A percentile compares a stretch with the other conserved stretches of the same genome.
phyloP scores from a whole-genome alignment of 306 rosid genomes.

The Coriaria nepalensis region DNA sequence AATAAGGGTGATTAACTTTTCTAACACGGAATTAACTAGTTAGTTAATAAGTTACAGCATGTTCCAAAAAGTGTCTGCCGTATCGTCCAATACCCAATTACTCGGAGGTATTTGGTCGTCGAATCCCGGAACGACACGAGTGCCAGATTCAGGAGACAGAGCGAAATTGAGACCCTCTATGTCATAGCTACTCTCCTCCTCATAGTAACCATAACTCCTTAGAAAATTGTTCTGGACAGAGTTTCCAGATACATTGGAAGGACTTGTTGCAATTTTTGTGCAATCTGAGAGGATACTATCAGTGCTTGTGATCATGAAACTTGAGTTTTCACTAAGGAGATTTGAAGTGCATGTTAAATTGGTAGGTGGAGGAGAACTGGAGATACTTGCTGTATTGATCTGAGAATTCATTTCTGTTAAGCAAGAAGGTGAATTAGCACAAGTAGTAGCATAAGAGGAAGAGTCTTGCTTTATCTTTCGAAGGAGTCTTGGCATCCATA shows the following conservation, averaged over 20 bases:
- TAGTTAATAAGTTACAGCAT: no score
- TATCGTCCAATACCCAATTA: conserved; percentile 34
- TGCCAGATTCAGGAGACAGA: conserved; percentile 20
- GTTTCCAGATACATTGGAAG: conserved; percentile 22
- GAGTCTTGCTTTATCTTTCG: conserved; percentile 56
- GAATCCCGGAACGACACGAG: conserved; percentile 29
- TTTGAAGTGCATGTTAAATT: no score
- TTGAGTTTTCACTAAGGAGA: no score
- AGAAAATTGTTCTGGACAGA: conserved; percentile 15
- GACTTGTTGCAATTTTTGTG: no score
- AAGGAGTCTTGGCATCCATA: conserved; percentile 72
- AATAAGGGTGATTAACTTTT: no score
- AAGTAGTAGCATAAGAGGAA: conserved; percentile 10
- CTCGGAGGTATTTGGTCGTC: conserved; percentile 38
- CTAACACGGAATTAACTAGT: no score
- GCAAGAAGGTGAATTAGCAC: no score
- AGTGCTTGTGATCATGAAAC: no score
- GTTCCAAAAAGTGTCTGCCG: no score
- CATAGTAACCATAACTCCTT: conserved; percentile 14
- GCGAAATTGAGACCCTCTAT: conserved; percentile 32
- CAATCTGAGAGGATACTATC: no score
- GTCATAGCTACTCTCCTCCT: conserved; percentile 22
- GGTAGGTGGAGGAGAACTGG: conserved; percentile 8
- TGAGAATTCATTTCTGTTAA: conserved; percentile 22
- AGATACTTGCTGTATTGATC: conserved; percentile 11